Evolutionary conservation across 164 flowering plant species (phyloP), one percentile per base, ranked within the genome.

Genomic region (Houttuynia cordata): DNA sequence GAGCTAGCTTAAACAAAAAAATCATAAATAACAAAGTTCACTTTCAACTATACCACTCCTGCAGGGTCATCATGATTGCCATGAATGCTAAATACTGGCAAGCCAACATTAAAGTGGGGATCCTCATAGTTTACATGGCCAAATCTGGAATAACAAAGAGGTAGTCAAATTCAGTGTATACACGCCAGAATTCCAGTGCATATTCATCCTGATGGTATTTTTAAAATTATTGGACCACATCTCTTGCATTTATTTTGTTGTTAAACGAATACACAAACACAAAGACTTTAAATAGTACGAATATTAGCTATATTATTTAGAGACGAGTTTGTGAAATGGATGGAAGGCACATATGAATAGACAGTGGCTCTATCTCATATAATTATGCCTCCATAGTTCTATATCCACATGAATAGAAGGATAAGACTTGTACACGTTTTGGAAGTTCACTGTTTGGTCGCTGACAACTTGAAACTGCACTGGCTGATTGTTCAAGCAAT

Each of bases 11-110:
- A 45, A 45, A 1, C 17, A 17, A 45, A 45, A 3, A 45, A 45
- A 45, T n/a, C n/a, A n/a, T 8, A 57, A 57, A 22, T 24, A 51
- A 51, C 45, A 40, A 47, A 18, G 18, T 55, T 18, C 37, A 34
- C 51, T 22, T 24, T 39, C 47, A 25, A 64, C 49, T 81, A 66
- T 91, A 93, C 97, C 97, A 93, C 99, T 74, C 99, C 99, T 64
- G 97, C 96, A 64, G 99, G 99, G 72, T 90, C 99, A 70, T 93
- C 99, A 75, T 93, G 99, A 72, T 93, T 93, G 67, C 99, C 99
- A 74, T 93, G 99, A 70, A 93, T 93, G 53, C 80, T 93, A 80
- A 93, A 93, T 53, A 91, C 97, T 24, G 99, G 99, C 80, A 93
- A 75, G 51, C 99, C 99, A 64, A 93, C 97, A 74, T 88, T 93